These are phyloP conservation scores for Ophiostoma sp. DNA, from an alignment of 2,329 filamentous ascomycete genomes.

Conservation along the genomic window DNA sequence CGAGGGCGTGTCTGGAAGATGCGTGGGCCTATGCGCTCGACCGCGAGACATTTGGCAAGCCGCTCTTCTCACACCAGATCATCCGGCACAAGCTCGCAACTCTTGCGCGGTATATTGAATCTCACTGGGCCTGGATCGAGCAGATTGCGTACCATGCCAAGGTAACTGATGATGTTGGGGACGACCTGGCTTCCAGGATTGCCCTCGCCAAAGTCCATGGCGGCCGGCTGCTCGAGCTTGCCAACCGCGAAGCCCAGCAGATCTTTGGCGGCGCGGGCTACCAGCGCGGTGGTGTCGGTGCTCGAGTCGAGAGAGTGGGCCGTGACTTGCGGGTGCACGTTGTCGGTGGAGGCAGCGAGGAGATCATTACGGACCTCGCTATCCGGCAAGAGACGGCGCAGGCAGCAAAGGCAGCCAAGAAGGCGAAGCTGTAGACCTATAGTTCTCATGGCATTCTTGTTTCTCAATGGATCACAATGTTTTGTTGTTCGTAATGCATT, in stretches of 20 bases:
- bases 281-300: conserved; percentile 42
- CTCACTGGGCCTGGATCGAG: conserved; percentile 56
- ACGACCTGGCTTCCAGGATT: conserved; percentile 33
- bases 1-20: conserved; percentile 50
- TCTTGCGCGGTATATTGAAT: conserved; percentile 54
- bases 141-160: conserved; percentile 53
- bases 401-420: conserved; percentile 14
- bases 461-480: neutral
- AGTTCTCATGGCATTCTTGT: neutral
- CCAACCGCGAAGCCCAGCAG: conserved; percentile 49
- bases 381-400: conserved; percentile 41
- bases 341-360: conserved; percentile 50
- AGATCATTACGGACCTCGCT: conserved; percentile 49
- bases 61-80: conserved; percentile 52
- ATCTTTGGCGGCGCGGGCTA: conserved; percentile 50
- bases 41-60: conserved; percentile 54
- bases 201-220: conserved; percentile 44
- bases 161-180: conserved; percentile 30
- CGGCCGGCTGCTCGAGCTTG: conserved; percentile 45
- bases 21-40: conserved; percentile 47
- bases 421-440: conserved; percentile 25
- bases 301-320: conserved; percentile 48
- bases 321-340: conserved; percentile 49
- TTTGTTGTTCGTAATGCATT: too few species aligned
- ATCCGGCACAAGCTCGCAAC: conserved; percentile 57